Base-by-base conservation (phyloP, 2,329 filamentous ascomycete species). In the Epichloe gansuensis region DNA sequence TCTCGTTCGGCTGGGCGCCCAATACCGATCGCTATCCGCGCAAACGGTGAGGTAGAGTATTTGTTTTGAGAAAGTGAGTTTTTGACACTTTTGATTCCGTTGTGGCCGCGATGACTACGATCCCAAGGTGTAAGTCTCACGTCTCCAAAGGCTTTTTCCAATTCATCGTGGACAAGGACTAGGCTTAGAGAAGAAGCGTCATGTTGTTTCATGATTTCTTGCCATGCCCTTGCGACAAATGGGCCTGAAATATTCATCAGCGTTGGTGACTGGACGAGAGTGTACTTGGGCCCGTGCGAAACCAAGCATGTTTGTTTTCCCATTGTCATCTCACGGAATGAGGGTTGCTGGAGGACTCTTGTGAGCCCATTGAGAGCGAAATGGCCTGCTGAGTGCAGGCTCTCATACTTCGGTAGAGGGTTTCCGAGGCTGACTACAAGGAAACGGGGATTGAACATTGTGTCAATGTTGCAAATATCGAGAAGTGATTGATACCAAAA, bases 401-500 rank as follows among this genome's bases (percentile, higher is more conserved):
- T 94, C 56, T 84, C 76, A 57, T 80, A 78, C 67, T 91, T 90
- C 2, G 81, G 72, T 6, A 77, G 74, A 6, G 87, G 89, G 61
- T 97, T 97, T 59, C 93, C 93, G 56, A 98, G 78, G 56, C 88
- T 93, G 71, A 89, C 79, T 61, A 97, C 75, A 52, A 97, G 80
- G 59, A 95, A 80, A 40, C 76, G 78, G 45, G 71, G 67, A 31
- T 62, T 66, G 51, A 68, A 67, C 61, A 68, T 68, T 45, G 46
- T 62, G 55, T 25, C 38, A 45, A n/a, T 25, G 27, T 21, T 4
- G n/a, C 13, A 17, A 17, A 42, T 3, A 35, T 15, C 3, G 43
- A 35, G 31, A 5, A 31, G 13, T 13, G 5, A 5, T 13, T 39
- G 7, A 11, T 15, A n/a, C 17, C 9, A 13, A 13, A 47, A 34